A percentile compares a stretch with the other conserved stretches of the same genome.
These are phyloP conservation scores for Annona cherimola DNA, from an alignment of 164 flowering plant species.

Conservation along the genomic window DNA sequence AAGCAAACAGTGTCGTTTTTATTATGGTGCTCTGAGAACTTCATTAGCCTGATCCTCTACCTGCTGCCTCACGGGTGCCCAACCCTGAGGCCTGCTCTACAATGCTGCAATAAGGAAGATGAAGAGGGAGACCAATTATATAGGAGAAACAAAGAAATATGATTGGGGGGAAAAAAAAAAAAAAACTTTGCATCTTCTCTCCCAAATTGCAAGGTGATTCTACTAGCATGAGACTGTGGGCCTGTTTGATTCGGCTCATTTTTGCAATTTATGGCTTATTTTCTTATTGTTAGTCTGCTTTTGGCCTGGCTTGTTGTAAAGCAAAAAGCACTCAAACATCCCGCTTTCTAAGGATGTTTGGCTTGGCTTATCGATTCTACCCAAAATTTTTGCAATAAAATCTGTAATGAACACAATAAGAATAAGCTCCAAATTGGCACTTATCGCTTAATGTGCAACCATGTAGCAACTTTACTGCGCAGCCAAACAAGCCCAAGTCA, in stretches of 20 bases:
- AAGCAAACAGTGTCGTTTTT: not conserved
- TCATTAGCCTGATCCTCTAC: conserved; percentile 14
- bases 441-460: too few relatives aligned
- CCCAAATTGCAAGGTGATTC: not conserved
- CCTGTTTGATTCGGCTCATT: not conserved
- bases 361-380: too few relatives aligned
- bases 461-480: too few relatives aligned
- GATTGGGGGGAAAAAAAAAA: not conserved
- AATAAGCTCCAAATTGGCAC: too few relatives aligned
- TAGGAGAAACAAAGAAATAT: not conserved
- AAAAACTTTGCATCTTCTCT: not conserved
- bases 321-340: not conserved
- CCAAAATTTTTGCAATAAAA: too few relatives aligned
- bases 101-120: conserved; percentile 12
- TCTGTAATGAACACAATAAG: too few relatives aligned
- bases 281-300: not conserved
- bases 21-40: not conserved
- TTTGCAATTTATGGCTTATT: too few relatives aligned
- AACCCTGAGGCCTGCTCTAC: conserved; percentile 21
- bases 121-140: not conserved
- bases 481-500: too few relatives aligned
- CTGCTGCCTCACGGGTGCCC: conserved; percentile 12
- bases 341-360: too few relatives aligned
- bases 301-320: not conserved
- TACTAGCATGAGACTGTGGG: not conserved